phyloP scores from a whole-genome alignment of 208 protist species.

The Crithidia sp. region DNA sequence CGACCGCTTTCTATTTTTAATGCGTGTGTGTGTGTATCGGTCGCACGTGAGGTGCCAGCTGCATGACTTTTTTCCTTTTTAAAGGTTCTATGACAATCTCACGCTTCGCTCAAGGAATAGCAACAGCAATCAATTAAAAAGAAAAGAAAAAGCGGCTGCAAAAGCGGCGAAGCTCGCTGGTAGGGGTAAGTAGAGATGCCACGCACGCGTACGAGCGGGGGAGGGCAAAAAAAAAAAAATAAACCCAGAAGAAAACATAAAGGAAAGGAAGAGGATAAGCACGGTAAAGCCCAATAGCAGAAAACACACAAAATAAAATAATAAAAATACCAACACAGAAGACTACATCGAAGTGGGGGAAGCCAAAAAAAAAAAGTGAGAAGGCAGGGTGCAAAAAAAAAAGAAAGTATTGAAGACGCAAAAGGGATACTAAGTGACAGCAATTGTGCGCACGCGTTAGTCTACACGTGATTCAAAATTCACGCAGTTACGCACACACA shows the following conservation, averaged over 20 bases:
- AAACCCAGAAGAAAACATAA: slow-evolving; percentile 32
- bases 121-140: slow-evolving; percentile 12
- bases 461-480: no score
- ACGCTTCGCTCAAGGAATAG: slow-evolving; percentile 14
- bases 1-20: no score
- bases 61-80: no score
- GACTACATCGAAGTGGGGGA: neutral
- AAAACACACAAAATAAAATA: neutral
- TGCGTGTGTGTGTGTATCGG: no score
- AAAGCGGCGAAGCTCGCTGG: neutral
- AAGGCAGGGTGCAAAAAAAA: neutral
- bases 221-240: slow-evolving; percentile 14
- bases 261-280: neutral
- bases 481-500: no score
- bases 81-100: no score
- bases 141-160: slow-evolving; percentile 9
- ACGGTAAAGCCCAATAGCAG: no score
- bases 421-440: no score
- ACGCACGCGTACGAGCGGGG: neutral
- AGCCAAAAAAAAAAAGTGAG: slow-evolving; percentile 1
- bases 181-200: no score
- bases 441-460: no score
- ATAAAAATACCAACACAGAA: neutral
- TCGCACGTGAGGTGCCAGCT: no score
- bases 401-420: neutral